A percentile compares a stretch with the other conserved stretches of the same genome.
Conservation (phyloP, 192 early-diverging fungal species). For the Coemansia umbellata region DNA sequence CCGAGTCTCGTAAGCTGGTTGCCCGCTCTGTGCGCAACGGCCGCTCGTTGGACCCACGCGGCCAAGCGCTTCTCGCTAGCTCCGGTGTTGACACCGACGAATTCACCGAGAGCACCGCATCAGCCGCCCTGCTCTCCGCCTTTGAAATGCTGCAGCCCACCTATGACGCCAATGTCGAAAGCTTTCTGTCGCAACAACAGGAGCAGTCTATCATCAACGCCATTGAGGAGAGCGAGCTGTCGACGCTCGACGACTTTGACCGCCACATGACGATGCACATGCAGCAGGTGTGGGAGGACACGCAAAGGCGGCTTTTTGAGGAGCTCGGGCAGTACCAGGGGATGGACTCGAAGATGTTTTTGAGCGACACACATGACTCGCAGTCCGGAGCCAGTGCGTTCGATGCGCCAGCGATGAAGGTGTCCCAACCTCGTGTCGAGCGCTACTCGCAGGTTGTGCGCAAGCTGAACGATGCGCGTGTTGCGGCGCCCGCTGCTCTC, state of each 20-base stretch:
- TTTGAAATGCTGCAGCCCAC: constrained; percentile 71
- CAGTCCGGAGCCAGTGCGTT: not conserved
- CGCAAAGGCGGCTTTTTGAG: constrained; percentile 72
- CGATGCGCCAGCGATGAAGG: not conserved
- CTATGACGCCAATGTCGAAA: constrained; percentile 81
- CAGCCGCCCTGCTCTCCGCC: constrained; percentile 65
- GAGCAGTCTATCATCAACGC: constrained; percentile 73
- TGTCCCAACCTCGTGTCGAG: constrained; percentile 32
- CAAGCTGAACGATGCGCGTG: constrained; percentile 33
- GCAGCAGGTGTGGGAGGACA: constrained; percentile 68
- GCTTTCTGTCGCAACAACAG: constrained; percentile 68
- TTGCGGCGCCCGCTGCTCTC: not conserved
- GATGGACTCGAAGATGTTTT: not conserved
- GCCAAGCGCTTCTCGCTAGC: constrained; percentile 72
- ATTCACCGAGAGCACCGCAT: constrained; percentile 56
- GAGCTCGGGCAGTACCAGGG: constrained; percentile 71
- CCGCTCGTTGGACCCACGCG: constrained; percentile 31
- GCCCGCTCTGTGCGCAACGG: constrained; percentile 42
- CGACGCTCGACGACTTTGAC: constrained; percentile 67
- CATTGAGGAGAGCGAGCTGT: constrained; percentile 63
- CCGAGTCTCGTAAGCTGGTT: constrained; percentile 73
- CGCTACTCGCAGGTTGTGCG: constrained; percentile 38
- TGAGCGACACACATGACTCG: not conserved
- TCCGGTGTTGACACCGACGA: constrained; percentile 75
- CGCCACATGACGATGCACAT: constrained; percentile 55